These are phyloP conservation scores for Ganoderma boninense DNA, from an alignment of 1,284 basidiomycete genomes.

Conservation along the genomic window DNA sequence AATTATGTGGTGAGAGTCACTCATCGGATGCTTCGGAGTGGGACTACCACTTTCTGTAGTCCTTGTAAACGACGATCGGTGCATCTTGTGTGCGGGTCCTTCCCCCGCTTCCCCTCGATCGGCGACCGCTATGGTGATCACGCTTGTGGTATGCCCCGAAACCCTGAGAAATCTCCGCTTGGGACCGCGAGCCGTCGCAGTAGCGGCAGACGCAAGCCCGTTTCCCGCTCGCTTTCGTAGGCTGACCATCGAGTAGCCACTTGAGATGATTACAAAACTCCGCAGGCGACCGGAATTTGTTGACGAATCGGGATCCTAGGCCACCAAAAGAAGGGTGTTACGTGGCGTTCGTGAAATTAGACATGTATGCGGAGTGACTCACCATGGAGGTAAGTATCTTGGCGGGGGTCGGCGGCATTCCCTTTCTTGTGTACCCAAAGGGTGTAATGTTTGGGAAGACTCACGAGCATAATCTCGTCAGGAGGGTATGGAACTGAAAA, in stretches of 20 bases:
- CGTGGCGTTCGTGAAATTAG: no score
- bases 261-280: conserved; percentile 41
- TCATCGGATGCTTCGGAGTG: conserved; percentile 11
- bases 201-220: conserved; percentile 37
- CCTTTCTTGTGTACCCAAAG: conserved; percentile 40
- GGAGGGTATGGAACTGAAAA: conserved; percentile 18
- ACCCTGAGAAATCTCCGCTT: conserved; percentile 33
- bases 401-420: conserved; percentile 33
- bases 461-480: conserved; percentile 27
- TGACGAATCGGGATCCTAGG: conserved; percentile 33
- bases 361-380: conserved; percentile 6
- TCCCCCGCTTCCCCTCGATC: conserved; percentile 3
- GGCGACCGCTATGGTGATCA: conserved; percentile 10
- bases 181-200: conserved; percentile 31
- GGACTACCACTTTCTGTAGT: conserved; percentile 36
- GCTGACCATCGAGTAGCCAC: conserved; percentile 40
- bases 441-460: conserved; percentile 36
- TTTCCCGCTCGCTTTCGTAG: conserved; percentile 29
- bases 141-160: conserved; percentile 18
- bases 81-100: conserved; percentile 14
- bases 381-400: conserved; percentile 38
- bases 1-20: background rate
- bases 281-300: conserved; percentile 38
- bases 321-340: background rate
- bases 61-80: conserved; percentile 30